Evolutionary conservation across 2,329 filamentous ascomycete genomes (phyloP).

Genomic region (Aspergillus quadricinctus): DNA sequence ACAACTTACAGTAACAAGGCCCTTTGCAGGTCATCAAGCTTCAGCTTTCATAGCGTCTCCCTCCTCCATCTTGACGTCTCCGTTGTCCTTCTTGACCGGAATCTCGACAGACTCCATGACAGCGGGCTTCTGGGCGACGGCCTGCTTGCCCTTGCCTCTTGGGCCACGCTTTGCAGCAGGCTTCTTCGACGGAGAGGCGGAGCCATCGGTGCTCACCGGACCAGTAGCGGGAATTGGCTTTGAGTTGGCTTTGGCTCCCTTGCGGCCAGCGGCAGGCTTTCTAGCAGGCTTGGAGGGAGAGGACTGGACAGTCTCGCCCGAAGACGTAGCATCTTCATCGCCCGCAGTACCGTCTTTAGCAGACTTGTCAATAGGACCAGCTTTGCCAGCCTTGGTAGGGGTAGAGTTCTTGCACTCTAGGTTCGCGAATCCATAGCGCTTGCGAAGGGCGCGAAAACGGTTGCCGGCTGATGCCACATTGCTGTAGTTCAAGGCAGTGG

Average conservation of each 20-base stretch:
- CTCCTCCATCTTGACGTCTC: not conserved
- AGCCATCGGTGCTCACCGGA: not conserved
- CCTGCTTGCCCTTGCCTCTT: not conserved
- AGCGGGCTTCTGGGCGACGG: not conserved
- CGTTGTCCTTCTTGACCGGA: not conserved
- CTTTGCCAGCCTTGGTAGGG: not conserved
- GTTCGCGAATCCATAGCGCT: slow-evolving; percentile 19
- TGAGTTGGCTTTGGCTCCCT: slow-evolving; percentile 15
- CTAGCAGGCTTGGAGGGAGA: not conserved
- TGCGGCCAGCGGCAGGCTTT: slow-evolving; percentile 7
- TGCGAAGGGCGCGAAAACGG: slow-evolving; percentile 22
- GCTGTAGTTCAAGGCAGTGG: slow-evolving; percentile 21
- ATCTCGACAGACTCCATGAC: not conserved
- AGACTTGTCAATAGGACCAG: not conserved
- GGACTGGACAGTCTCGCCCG: not conserved
- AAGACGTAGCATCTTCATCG: not conserved
- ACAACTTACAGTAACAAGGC: not conserved
- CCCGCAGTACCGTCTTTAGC: not conserved
- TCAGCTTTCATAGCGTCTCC: not conserved
- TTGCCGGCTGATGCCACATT: slow-evolving; percentile 26
- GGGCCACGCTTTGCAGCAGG: not conserved
- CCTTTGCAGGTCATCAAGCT: not conserved
- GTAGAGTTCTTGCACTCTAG: slow-evolving; percentile 11
- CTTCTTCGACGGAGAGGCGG: not conserved
- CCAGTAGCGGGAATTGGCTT: slow-evolving; percentile 17